Evolutionary conservation across 495 filamentous ascomycete species (phyloP).

Genomic region (Podospora fimiseda): DNA sequence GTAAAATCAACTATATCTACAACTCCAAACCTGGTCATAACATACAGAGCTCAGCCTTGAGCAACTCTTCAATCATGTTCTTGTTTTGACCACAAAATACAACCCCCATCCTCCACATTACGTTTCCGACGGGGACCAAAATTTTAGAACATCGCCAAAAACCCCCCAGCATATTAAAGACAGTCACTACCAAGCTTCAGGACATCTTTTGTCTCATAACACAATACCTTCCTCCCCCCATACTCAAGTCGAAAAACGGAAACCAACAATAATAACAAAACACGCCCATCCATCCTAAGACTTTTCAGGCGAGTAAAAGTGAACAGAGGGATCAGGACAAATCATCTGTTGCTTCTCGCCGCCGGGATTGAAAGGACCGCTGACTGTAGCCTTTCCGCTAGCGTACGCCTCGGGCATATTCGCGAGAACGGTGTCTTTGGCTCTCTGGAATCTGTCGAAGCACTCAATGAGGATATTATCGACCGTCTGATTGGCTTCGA

Average conservation of each 20-base stretch:
- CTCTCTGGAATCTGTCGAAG: constrained; percentile 33
- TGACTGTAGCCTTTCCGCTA: neutral
- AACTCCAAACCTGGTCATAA: neutral
- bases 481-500: constrained; percentile 30
- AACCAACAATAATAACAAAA: neutral
- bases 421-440: constrained; percentile 36
- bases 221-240: neutral
- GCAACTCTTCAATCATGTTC: neutral
- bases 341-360: constrained; percentile 8
- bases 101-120: neutral
- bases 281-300: neutral
- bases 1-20: neutral
- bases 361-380: neutral
- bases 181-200: constrained; percentile 2
- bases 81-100: neutral
- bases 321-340: constrained; percentile 14
- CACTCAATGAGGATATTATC: constrained; percentile 36
- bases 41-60: neutral
- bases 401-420: constrained; percentile 39
- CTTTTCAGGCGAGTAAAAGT: constrained; percentile 4
- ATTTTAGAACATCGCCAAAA: constrained; percentile 4
- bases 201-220: neutral
- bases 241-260: neutral
- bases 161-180: constrained; percentile 1
- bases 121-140: neutral